These are phyloP conservation scores for Cutaneotrichosporon cutaneum DNA, from an alignment of 1,284 basidiomycete species.

Conservation along the genomic window DNA sequence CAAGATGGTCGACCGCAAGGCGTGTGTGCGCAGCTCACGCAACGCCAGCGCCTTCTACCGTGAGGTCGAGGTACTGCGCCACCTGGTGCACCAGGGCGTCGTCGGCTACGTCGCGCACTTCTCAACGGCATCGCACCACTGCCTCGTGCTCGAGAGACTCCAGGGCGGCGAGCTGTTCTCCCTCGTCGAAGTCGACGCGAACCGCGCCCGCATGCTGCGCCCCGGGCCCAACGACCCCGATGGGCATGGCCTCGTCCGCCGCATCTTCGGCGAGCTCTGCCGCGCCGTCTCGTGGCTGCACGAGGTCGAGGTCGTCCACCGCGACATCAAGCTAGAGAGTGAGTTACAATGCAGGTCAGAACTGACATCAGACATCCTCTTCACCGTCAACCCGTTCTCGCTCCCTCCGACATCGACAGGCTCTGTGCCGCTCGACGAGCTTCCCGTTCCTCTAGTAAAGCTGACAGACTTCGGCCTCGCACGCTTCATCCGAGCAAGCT, in stretches of 20 bases:
- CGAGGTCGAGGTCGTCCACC: conserved; percentile 77
- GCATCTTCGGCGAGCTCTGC: conserved; percentile 77
- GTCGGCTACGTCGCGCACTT: conserved; percentile 72
- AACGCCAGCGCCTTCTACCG: conserved; percentile 80
- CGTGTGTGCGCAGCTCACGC: conserved; percentile 62
- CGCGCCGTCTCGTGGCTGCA: conserved; percentile 88
- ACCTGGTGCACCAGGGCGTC: conserved; percentile 80
- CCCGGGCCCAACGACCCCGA: conserved; percentile 25
- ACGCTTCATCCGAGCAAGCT: conserved; percentile 71
- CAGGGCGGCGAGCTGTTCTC: conserved; percentile 82
- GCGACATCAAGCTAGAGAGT: conserved; percentile 95
- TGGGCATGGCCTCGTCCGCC: conserved; percentile 58
- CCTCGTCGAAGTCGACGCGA: conserved; percentile 65
- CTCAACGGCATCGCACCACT: conserved; percentile 71
- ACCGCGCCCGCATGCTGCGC: conserved; percentile 54
- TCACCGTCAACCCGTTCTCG: conserved; percentile 57
- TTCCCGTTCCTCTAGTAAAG: conserved; percentile 69
- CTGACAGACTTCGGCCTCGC: conserved; percentile 88
- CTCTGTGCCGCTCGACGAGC: conserved; percentile 49
- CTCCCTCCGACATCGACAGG: conserved; percentile 40
- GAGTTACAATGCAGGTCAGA: conserved; percentile 45
- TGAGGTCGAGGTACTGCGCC: conserved; percentile 81
- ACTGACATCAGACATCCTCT: conserved; percentile 60
- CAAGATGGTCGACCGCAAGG: conserved; percentile 71
- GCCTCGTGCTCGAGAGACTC: conserved; percentile 75